Conservation (phyloP, 495 filamentous ascomycete species). For the Penicilliopsis zonata region DNA sequence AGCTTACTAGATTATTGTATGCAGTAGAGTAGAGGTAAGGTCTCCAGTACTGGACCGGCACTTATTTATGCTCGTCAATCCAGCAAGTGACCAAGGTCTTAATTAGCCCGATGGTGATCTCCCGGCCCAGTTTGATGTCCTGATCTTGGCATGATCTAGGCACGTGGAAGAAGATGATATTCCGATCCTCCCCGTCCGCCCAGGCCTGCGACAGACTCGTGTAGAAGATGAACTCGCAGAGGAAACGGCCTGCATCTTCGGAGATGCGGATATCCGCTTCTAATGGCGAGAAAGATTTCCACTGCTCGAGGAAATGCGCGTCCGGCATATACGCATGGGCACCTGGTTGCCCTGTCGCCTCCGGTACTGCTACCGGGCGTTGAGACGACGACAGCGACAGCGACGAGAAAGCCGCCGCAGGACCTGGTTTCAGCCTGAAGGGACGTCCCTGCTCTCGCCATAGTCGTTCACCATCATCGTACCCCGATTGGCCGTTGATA, state of each 20-base stretch:
- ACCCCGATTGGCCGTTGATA: conserved; percentile 46
- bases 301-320: conserved; percentile 19
- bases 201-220: conserved; percentile 50
- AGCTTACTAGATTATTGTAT: too few relatives aligned
- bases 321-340: conserved; percentile 19
- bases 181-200: conserved; percentile 35
- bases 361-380: not conserved
- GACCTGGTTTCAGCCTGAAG: conserved; percentile 19
- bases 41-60: too few relatives aligned
- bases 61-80: conserved; percentile 16
- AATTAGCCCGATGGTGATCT: conserved; percentile 57
- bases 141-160: conserved; percentile 46
- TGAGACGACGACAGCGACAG: not conserved
- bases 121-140: conserved; percentile 44
- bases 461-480: conserved; percentile 35
- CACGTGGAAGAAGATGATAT: conserved; percentile 70
- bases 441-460: conserved; percentile 33
- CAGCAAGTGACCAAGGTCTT: conserved; percentile 48
- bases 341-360: not conserved
- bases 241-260: conserved; percentile 65
- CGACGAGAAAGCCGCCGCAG: conserved; percentile 3
- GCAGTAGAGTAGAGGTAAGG: too few relatives aligned
- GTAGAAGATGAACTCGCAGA: conserved; percentile 85
- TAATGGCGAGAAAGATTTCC: conserved; percentile 18
- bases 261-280: conserved; percentile 50